Evolutionary conservation across 2,329 filamentous ascomycete species (phyloP).

Genomic region (Orbilia quercus): DNA sequence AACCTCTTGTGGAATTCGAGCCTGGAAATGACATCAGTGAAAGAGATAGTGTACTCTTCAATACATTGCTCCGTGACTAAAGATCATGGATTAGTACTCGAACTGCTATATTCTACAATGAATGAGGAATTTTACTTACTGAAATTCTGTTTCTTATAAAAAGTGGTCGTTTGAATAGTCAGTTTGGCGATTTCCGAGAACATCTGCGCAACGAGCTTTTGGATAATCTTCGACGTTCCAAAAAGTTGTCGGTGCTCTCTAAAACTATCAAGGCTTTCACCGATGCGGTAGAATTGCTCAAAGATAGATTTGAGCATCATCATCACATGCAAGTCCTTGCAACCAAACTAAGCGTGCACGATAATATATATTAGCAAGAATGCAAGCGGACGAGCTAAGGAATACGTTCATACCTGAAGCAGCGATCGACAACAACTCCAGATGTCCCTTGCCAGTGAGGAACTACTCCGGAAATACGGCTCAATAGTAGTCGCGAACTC

Average conservation of each 20-base stretch:
- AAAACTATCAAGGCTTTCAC: conserved; percentile 30
- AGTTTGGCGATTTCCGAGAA: conserved; percentile 30
- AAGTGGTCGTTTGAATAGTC: conserved; percentile 30
- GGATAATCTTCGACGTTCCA: conserved; percentile 22
- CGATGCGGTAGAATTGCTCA: conserved; percentile 38
- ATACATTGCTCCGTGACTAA: conserved; percentile 25
- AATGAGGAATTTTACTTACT: conserved; percentile 11
- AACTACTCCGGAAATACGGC: conserved; percentile 25
- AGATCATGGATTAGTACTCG: background rate
- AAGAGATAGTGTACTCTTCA: conserved; percentile 23
- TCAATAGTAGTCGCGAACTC: conserved; percentile 26
- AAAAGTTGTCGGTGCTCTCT: conserved; percentile 31
- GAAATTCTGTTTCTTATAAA: conserved; percentile 15
- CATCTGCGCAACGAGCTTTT: conserved; percentile 27
- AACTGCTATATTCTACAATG: no score
- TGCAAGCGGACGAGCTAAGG: background rate
- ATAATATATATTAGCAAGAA: background rate
- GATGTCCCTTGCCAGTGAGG: conserved; percentile 24
- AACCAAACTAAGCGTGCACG: conserved; percentile 15
- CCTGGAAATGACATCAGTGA: conserved; percentile 14
- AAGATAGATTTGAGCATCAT: conserved; percentile 29
- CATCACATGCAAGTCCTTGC: conserved; percentile 15
- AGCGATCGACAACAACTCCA: conserved; percentile 34
- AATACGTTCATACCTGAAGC: conserved; percentile 20
- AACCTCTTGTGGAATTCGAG: conserved; percentile 17